Conservation (phyloP, 2,329 filamentous ascomycete genomes). For the Aureobasidium mangrovei region DNA sequence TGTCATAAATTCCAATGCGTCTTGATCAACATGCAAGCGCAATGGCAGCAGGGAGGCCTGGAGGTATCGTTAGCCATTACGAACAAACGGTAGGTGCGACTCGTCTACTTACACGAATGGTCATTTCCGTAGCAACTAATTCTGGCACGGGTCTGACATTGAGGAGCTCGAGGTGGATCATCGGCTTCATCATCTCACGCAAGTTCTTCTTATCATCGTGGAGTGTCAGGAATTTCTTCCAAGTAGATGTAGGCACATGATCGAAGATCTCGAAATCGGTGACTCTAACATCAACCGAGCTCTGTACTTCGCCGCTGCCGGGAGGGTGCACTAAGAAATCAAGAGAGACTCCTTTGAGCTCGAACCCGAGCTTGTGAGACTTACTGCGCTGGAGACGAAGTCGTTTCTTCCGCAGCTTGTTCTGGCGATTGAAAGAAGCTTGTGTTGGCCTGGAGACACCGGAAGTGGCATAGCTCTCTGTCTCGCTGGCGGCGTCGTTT, state of each 20-base stretch:
- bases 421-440: constrained; percentile 23
- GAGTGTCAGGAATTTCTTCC: constrained; percentile 97
- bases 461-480: constrained; percentile 76
- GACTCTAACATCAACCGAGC: constrained; percentile 75
- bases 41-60: constrained; percentile 68
- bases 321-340: constrained; percentile 77
- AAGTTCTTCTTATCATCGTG: constrained; percentile 72
- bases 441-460: constrained; percentile 50
- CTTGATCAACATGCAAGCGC: constrained; percentile 90
- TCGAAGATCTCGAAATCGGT: constrained; percentile 85
- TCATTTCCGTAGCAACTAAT: constrained; percentile 80
- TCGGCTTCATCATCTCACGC: constrained; percentile 74
- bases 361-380: constrained; percentile 91
- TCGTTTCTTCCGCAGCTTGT: constrained; percentile 31
- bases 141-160: constrained; percentile 80
- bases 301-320: constrained; percentile 70
- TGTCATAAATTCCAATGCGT: constrained; percentile 92
- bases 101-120: constrained; percentile 52
- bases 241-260: constrained; percentile 88
- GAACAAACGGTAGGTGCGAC: constrained; percentile 15
- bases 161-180: constrained; percentile 82
- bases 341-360: constrained; percentile 73
- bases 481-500: constrained; percentile 79
- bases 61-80: constrained; percentile 15
- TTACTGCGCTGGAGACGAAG: constrained; percentile 76